Evolutionary conservation across 495 filamentous ascomycete genomes (phyloP), one percentile per base, ranked within the genome.

Genomic region (Tuber calosporum): DNA sequence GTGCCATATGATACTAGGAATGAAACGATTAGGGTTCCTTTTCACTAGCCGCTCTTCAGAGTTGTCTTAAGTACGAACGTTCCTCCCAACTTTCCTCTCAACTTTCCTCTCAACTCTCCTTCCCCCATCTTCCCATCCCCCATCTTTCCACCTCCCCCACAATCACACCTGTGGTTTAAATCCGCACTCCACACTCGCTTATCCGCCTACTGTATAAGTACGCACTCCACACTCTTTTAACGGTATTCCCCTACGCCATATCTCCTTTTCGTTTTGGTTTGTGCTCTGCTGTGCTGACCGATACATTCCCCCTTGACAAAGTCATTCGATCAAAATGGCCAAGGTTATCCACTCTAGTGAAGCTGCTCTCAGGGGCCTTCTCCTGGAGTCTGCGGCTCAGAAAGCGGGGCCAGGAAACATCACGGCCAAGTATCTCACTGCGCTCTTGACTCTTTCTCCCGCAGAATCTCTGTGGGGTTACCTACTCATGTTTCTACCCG

Each of bases 391-490:
- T 17, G n/a, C 0, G 53, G 13, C 53, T 62, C 53, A 34, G 53
- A 4, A 34, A 62, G 19, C 13, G 26, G 53, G 1, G 11, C 4
- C 53, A 34, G 30, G 13, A 34, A 62, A 62, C 13, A 62, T 26
- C 13, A 62, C 26, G 4, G 53, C 53, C 11, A 62, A 34, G 26
- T 62, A 62, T 26, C 4, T 62, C 34, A 62, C 34, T 17, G 26
- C 13, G 1, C 26, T 53, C 1, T 73, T 77, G 4, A 72, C 45
- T 26, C 70, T 67, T 19, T 38, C 70, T 37, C 48, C 76, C 30
- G 66, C 45, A 40, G 74, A 70, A 40, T 77, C 71, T 41, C 45
- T 73, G 26, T 75, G 76, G 13, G 70, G 73, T 26, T 62, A 75
- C 9, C 68, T 68, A 40, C 43, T 77, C 30, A 34, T 26, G 11